Evolutionary conservation across 345 rosid species (phyloP).

Genomic region (Hypericum androsaemum): DNA sequence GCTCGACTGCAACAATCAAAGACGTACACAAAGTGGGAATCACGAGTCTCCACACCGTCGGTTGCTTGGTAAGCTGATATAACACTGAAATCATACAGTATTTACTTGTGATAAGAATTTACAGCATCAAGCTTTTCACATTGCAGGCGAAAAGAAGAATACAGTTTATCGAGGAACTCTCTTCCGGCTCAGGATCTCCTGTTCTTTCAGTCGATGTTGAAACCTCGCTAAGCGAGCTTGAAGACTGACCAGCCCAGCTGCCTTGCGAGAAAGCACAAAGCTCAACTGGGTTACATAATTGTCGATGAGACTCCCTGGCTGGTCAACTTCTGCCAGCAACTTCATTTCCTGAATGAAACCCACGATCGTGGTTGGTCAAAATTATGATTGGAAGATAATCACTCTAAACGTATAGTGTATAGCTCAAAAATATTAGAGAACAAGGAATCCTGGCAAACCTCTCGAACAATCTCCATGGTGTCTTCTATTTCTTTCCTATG

Average conservation of each 20-base stretch:
- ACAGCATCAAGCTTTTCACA: no score
- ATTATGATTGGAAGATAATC: neutral
- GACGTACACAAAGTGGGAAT: no score
- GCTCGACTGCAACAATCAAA: no score
- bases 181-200: constrained; percentile 83
- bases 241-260: constrained; percentile 81
- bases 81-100: no score
- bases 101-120: no score
- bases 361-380: neutral
- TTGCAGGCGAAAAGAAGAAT: no score
- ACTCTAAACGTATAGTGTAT: neutral
- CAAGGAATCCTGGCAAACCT: constrained; percentile 37
- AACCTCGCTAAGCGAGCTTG: constrained; percentile 95
- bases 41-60: no score
- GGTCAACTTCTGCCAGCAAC: constrained; percentile 83
- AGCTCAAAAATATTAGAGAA: neutral
- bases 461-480: constrained; percentile 96
- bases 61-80: no score
- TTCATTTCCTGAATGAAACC: constrained; percentile 78
- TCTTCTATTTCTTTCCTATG: constrained; percentile 99
- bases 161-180: constrained; percentile 50
- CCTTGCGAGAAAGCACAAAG: constrained; percentile 92
- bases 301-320: constrained; percentile 93
- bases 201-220: constrained; percentile 91
- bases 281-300: constrained; percentile 79